Evolutionary conservation across 345 rosid genomes (phyloP), one percentile per base, ranked within the genome.

Genomic region (Punica granatum): DNA sequence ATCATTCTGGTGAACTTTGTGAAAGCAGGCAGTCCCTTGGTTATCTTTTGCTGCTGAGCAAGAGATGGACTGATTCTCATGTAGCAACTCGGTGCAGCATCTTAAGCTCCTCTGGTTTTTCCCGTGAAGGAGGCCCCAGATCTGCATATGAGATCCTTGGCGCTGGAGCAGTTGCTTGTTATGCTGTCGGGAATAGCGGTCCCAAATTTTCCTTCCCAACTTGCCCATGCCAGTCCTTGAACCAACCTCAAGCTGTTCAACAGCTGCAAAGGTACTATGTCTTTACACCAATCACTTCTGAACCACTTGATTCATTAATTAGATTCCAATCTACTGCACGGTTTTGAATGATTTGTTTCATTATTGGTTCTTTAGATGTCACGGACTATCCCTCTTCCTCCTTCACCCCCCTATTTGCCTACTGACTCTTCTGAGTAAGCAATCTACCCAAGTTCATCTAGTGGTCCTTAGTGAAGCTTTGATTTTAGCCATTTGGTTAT

Each of bases 191-290:
- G 78, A 86, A 77, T 65, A 74, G 79, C 26, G 79, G 79, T 64
- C 95, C 88, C 10, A 89, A 76, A 78, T 90, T 86, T 78, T 81
- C 95, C 66, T 87, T 83, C 70, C 97, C 99, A 31, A 86, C 96
- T 36, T 91, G 96, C 72, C 70, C 83, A 69, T 80, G 79, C 62
- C 91, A 82, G 76, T 77, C 83, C 80, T 64, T 67, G 66, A 77
- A 74, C 51, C 82, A 85, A 76, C 87, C 92, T 72, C 78, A 69
- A 60, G 74, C 84, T 73, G 70, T 86, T 70, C 79, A 62, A 68
- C 90, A 81, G 77, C 79, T 94, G 68, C 99, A 89, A 68, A 89
- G 80, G 97, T 94, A 89, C 39, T 35, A 36, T 70, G 11, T 37
- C 73, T 16, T 34, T 46, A 18, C 21, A 13, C n/a, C 31, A 19